Base-by-base conservation (phyloP, 768 basidiomycete genomes). In the Gelatoporia subvermispora region DNA sequence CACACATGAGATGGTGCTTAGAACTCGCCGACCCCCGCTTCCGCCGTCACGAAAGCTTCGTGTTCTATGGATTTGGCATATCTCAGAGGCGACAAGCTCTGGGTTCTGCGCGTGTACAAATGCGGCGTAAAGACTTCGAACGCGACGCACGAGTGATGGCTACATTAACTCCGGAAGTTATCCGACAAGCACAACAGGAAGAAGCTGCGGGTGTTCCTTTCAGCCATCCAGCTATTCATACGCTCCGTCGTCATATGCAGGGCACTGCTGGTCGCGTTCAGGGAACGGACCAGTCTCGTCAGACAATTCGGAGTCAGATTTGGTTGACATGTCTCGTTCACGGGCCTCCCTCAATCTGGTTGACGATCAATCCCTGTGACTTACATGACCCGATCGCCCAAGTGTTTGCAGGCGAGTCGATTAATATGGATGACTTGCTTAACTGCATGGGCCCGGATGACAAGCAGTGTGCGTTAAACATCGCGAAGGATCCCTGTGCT, bases 321-420 rank as follows among this genome's bases (percentile, higher is more conserved):
- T 73, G 72, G 72, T 58, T 60, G 1, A 72, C 65, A 0, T 58
- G 55, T 1, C 18, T 70, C 0, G n/a, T 53, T 1, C 54, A 52
- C 21, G 60, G 60, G 15, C 66, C 68, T 1, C 72, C 72, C 0
- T 52, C 43, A 2, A 18, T 76, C 0, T 78, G 75, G 75, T 48
- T 71, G 1, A 78, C 75, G 0, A 62, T 78, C 3, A 75, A 75
- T 49, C 71, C 69, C 0, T 45, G 54, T 0, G 72, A 76, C 47
- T 43, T 67, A 0, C 65, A 72, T 31, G 71, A 75, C 50, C 75
- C 75, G 0, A 65, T 76, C 21, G 72, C 68, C 0, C 74, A 77
- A 46, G 63, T 77, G 0, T 60, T 79, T 10, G 63, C 68, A 0
- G 74, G 77, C 0, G 64, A 62, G 25, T 54, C 71, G 0, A 76